These are phyloP conservation scores for Keithomyces neogunnii DNA, from an alignment of 2,329 filamentous ascomycete species.

Conservation along the genomic window DNA sequence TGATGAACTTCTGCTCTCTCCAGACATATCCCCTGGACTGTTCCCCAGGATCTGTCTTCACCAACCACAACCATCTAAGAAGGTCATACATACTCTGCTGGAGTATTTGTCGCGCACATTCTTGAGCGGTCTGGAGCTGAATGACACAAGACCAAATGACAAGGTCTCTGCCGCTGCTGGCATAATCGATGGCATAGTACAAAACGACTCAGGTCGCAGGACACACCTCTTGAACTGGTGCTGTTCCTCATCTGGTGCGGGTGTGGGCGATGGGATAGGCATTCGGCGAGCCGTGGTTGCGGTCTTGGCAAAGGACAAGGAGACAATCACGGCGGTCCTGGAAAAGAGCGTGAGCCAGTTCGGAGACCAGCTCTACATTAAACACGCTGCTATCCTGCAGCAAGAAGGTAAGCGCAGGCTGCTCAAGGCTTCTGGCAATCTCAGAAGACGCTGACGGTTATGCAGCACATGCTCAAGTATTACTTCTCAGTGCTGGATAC, in stretches of 20 bases:
- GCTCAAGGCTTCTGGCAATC: neutral
- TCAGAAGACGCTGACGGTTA: slow-evolving; percentile 14
- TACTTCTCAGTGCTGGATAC: slow-evolving; percentile 72
- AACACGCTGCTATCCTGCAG: slow-evolving; percentile 72
- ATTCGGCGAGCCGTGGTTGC: slow-evolving; percentile 60
- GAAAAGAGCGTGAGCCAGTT: slow-evolving; percentile 67
- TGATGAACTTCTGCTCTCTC: slow-evolving; percentile 28
- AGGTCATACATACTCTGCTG: slow-evolving; percentile 18
- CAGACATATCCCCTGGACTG: slow-evolving; percentile 8
- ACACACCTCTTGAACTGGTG: slow-evolving; percentile 57
- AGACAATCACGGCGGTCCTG: slow-evolving; percentile 46
- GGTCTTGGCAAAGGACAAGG: slow-evolving; percentile 43
- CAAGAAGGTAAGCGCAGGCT: slow-evolving; percentile 61
- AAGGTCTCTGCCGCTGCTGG: slow-evolving; percentile 50
- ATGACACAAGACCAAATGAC: slow-evolving; percentile 21
- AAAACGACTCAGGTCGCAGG: slow-evolving; percentile 38
- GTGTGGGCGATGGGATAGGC: slow-evolving; percentile 52
- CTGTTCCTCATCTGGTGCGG: slow-evolving; percentile 53
- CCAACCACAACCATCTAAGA: slow-evolving; percentile 18
- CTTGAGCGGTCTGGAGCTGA: slow-evolving; percentile 26
- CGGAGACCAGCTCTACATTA: slow-evolving; percentile 79
- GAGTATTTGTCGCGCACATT: slow-evolving; percentile 37
- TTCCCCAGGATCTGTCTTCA: slow-evolving; percentile 24
- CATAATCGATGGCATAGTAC: slow-evolving; percentile 42
- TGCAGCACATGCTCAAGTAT: slow-evolving; percentile 66